Percentiles rank a stretch among this genome's conserved stretches.
Evolutionary conservation across 2,329 filamentous ascomycete genomes (phyloP).

Genomic region (Pezicula carpinea): DNA sequence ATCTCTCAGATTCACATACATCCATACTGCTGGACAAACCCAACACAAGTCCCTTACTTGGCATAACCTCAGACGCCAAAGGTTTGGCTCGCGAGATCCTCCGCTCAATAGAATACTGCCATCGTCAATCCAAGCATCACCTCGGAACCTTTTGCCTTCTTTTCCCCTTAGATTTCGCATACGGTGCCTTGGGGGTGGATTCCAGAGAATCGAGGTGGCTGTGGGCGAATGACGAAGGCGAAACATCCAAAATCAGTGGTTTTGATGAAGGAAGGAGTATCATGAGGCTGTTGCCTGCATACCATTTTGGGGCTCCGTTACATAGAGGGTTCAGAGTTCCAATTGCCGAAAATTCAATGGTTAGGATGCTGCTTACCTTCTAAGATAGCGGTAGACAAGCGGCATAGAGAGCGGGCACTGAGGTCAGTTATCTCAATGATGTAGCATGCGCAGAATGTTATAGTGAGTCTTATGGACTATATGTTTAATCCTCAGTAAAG

Average conservation of each 20-base stretch:
- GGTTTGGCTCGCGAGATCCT: slow-evolving; percentile 10
- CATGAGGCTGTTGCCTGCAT: background rate
- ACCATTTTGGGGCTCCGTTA: background rate
- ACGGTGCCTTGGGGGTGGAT: slow-evolving; percentile 2
- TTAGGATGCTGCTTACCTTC: too few species aligned
- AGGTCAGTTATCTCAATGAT: too few species aligned
- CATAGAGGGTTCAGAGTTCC: background rate
- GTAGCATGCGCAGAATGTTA: too few species aligned
- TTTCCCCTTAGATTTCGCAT: slow-evolving; percentile 10
- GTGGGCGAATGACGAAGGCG: background rate
- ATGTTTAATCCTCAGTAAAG: too few species aligned
- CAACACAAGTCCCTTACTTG: slow-evolving; percentile 4
- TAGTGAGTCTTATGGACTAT: too few species aligned
- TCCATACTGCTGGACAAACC: background rate
- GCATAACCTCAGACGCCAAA: slow-evolving; percentile 6
- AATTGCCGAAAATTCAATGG: background rate
- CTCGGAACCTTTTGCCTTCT: slow-evolving; percentile 7
- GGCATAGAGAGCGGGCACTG: too few species aligned
- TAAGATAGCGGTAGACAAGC: too few species aligned
- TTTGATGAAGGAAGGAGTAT: background rate
- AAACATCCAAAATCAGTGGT: background rate
- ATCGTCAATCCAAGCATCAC: slow-evolving; percentile 3
- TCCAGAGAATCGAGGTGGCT: slow-evolving; percentile 9
- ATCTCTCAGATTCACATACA: background rate
- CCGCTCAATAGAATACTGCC: slow-evolving; percentile 10